Evolutionary conservation across 2,329 filamentous ascomycete species (phyloP).

Genomic region (Cladosporium sp.): DNA sequence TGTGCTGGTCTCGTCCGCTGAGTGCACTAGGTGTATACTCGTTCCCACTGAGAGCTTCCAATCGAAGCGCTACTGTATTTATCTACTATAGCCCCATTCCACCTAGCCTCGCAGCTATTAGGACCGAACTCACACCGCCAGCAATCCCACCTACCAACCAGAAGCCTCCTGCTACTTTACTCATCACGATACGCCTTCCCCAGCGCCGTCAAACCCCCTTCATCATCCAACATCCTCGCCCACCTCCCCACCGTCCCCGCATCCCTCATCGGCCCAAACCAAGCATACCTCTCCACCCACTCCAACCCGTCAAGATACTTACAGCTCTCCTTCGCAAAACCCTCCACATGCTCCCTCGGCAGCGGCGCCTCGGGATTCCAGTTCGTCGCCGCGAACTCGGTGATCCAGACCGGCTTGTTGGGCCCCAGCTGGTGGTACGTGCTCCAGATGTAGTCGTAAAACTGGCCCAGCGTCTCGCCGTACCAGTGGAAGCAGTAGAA

Average conservation of each 20-base stretch:
- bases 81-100: too few species aligned
- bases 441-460: conserved; percentile 38
- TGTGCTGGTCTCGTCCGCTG: too few species aligned
- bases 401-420: conserved; percentile 36
- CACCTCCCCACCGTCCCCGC: conserved; percentile 34
- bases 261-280: conserved; percentile 37
- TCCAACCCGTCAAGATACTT: conserved; percentile 36
- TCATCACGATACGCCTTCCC: conserved; percentile 36
- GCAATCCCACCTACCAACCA: neutral
- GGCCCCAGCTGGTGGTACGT: conserved; percentile 31
- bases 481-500: conserved; percentile 38
- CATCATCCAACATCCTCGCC: conserved; percentile 35
- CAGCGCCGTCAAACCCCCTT: conserved; percentile 33
- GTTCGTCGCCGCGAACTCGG: conserved; percentile 35
- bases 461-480: conserved; percentile 30
- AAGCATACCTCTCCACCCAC: conserved; percentile 37
- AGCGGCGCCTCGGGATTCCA: conserved; percentile 33
- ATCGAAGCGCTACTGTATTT: too few species aligned
- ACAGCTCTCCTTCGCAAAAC: conserved; percentile 30
- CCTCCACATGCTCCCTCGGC: conserved; percentile 31
- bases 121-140: too few species aligned
- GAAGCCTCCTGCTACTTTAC: neutral
- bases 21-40: too few species aligned
- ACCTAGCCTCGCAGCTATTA: too few species aligned
- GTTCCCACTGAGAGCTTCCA: too few species aligned